Evolutionary conservation across 208 protist species (phyloP).

Genomic region (Leishmania gerbilli): DNA sequence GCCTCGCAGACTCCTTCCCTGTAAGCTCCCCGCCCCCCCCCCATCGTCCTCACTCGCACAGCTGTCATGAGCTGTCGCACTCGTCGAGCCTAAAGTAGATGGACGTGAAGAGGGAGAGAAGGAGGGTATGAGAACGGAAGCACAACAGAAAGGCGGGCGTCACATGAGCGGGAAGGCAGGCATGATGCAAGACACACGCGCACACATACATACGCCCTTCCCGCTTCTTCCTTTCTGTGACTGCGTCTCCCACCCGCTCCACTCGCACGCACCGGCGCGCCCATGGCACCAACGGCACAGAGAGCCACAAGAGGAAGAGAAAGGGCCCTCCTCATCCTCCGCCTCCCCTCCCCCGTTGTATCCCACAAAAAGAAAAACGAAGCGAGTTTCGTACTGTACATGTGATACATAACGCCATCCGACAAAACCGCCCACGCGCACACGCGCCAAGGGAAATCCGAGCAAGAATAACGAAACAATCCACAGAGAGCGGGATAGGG

Average conservation of each 20-base stretch:
- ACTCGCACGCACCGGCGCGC: background rate
- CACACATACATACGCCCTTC: background rate
- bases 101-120: background rate
- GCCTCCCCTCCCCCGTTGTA: background rate
- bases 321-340: background rate
- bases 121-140: background rate
- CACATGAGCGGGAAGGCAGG: too few relatives aligned
- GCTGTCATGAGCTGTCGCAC: background rate
- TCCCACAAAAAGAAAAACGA: background rate
- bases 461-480: background rate
- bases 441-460: background rate
- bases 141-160: background rate
- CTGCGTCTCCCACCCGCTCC: too few relatives aligned
- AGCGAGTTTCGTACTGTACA: background rate
- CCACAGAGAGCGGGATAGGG: background rate
- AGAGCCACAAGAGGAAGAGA: too few relatives aligned
- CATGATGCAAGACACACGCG: background rate
- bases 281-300: background rate
- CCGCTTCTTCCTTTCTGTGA: background rate
- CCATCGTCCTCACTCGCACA: background rate
- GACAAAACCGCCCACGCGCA: background rate
- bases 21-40: background rate
- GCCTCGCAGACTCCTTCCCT: background rate
- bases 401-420: background rate
- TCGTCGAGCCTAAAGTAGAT: background rate